These are phyloP conservation scores for Penicillium coffeae DNA, from an alignment of 495 filamentous ascomycete genomes.

Conservation along the genomic window DNA sequence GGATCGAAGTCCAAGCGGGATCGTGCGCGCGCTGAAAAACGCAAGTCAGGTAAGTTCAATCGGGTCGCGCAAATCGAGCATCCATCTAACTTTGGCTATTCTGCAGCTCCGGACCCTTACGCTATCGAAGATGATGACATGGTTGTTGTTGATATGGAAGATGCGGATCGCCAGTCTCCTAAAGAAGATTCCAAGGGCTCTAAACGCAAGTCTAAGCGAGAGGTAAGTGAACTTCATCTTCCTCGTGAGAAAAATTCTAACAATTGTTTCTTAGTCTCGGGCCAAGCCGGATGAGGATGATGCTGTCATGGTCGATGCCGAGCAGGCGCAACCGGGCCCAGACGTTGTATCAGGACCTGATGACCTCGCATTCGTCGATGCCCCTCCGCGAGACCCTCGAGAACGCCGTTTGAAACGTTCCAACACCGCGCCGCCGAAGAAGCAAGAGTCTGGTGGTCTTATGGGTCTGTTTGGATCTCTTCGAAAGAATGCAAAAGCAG, in stretches of 20 bases:
- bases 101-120: slow-evolving; percentile 50
- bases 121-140: slow-evolving; percentile 57
- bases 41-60: slow-evolving; percentile 35
- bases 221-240: slow-evolving; percentile 23
- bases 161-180: slow-evolving; percentile 39
- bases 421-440: slow-evolving; percentile 39
- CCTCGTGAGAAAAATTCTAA: not conserved
- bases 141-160: slow-evolving; percentile 51
- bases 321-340: slow-evolving; percentile 33
- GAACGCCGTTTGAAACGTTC: slow-evolving; percentile 51
- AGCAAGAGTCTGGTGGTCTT: slow-evolving; percentile 41
- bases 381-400: slow-evolving; percentile 61
- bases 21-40: slow-evolving; percentile 32
- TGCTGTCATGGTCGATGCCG: slow-evolving; percentile 45
- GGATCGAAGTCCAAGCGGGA: slow-evolving; percentile 33
- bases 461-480: slow-evolving; percentile 48
- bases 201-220: slow-evolving; percentile 35
- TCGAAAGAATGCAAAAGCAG: slow-evolving; percentile 35
- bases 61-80: slow-evolving; percentile 3
- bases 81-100: slow-evolving; percentile 21
- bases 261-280: slow-evolving; percentile 21
- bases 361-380: slow-evolving; percentile 74
- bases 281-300: slow-evolving; percentile 37
- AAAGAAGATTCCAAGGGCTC: slow-evolving; percentile 34
- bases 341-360: slow-evolving; percentile 47